Base-by-base conservation (phyloP, 495 filamentous ascomycete species). In the Lasiosphaeria hispida region DNA sequence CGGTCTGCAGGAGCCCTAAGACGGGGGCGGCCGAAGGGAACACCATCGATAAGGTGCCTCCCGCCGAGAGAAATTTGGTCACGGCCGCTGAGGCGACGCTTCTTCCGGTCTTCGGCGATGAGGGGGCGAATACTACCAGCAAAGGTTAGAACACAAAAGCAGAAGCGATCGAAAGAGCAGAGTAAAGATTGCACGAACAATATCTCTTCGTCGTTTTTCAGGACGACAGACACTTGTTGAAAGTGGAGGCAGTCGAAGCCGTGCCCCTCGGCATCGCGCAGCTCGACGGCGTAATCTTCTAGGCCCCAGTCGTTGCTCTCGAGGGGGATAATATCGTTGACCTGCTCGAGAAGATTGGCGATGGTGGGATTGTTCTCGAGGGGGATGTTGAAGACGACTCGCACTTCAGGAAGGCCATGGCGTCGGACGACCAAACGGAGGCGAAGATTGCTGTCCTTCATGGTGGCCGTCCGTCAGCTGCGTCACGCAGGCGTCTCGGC, bases 171-270 rank as follows among this genome's bases (percentile, higher is more conserved):
- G 5, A 18, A 2, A 5, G 43, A 37, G 0, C 1, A 9, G 41
- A 34, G 36, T n/a, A 58, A 38, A 17, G 37, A 35, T 44, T 79
- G 23, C 23, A 30, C 87, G 68, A 71, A 94, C 89, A 87, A 78
- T 59, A 98, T 83, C 67, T 91, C 83, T 66, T 97, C 95, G 18
- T 90, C 91, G 42, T 94, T 87, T 44, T 87, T 85, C 44, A 97
- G 77, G 19, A 95, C 72, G 10, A 77, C 80, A 3, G 78, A 77
- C 5, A 96, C 79, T 39, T 81, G 77, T 65, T 90, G 85, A 63
- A 90, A 98, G 78, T 98, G 94, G 49, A 97, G 69, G 66, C 89
- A 95, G 67, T 98, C 94, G 56, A 88, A 97, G 40, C 85, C 89
- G 3, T 74, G 77, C 7, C 78, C 78, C 36, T 72, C 67, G 33